Percentiles rank a stretch among this genome's conserved stretches.
Evolutionary conservation across 257 asterid genomes (phyloP).

Genomic region (Henckelia pumila): DNA sequence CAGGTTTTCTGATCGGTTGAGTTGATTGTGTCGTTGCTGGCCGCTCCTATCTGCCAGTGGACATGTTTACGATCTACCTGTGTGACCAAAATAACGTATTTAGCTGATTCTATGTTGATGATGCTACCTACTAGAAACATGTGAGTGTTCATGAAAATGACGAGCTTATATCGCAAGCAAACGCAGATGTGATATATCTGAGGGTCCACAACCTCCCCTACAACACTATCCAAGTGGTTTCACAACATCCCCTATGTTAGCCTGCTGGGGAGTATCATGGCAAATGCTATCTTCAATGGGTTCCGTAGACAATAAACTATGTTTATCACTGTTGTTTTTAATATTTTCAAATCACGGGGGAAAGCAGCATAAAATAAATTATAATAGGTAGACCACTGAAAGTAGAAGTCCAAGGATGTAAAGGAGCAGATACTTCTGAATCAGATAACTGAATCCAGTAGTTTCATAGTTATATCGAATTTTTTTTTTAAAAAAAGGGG

Average conservation of each 20-base stretch:
- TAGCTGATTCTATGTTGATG: slow-evolving; percentile 15
- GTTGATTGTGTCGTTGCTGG: slow-evolving; percentile 34
- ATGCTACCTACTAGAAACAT: neutral
- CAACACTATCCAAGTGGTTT: neutral
- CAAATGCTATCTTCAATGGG: too few species aligned
- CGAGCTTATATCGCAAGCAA: neutral
- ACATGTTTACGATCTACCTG: slow-evolving; percentile 74
- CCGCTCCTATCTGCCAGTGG: slow-evolving; percentile 57
- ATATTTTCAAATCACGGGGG: too few species aligned
- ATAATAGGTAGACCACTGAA: neutral
- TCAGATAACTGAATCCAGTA: neutral
- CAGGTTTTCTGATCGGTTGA: slow-evolving; percentile 29
- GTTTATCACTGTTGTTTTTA: too few species aligned
- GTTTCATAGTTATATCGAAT: neutral
- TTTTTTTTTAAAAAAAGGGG: too few species aligned
- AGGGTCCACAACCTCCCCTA: neutral
- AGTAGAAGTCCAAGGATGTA: neutral
- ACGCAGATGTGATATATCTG: neutral
- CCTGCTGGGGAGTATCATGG: too few species aligned
- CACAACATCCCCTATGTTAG: neutral
- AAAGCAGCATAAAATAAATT: too few species aligned
- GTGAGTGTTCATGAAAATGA: slow-evolving; percentile 2
- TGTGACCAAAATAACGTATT: slow-evolving; percentile 18
- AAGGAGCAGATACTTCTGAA: neutral
- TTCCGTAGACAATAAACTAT: too few species aligned